Evolutionary conservation across 2,329 filamentous ascomycete genomes (phyloP).

Genomic region (Endocalyx cinctus): DNA sequence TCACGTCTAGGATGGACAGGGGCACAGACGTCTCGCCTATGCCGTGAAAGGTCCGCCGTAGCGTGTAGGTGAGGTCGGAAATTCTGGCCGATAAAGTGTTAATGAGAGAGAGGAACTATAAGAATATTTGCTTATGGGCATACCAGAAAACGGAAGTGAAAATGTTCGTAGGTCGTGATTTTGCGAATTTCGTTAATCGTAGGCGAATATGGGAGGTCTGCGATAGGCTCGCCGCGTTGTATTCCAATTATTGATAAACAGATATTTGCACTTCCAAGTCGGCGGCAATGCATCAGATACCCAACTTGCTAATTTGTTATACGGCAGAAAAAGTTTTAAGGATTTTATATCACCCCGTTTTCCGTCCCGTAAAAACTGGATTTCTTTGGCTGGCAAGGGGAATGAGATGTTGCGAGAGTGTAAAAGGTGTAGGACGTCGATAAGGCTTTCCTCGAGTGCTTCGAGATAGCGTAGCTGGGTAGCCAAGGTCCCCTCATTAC

Average conservation of each 20-base stretch:
- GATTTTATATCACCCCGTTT: neutral
- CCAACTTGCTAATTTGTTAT: constrained; percentile 4
- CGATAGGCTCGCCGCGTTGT: too few species aligned
- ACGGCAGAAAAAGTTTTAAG: neutral
- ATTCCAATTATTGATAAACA: too few species aligned
- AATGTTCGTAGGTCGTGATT: too few species aligned
- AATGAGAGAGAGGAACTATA: too few species aligned
- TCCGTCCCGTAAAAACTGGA: neutral
- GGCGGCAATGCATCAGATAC: constrained; percentile 6
- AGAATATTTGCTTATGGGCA: too few species aligned
- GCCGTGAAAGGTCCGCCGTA: neutral
- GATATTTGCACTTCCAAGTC: constrained; percentile 5
- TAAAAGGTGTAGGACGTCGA: constrained; percentile 4
- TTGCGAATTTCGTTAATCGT: too few species aligned
- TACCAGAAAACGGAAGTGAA: too few species aligned
- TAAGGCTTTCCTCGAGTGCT: constrained; percentile 5
- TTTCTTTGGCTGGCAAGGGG: neutral
- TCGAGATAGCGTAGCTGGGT: constrained; percentile 3
- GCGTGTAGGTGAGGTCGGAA: neutral
- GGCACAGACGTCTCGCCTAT: constrained; percentile 1
- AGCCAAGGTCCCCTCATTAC: constrained; percentile 2
- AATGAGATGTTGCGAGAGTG: constrained; percentile 5
- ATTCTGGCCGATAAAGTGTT: too few species aligned
- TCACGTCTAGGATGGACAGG: neutral
- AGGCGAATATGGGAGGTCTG: too few species aligned